Evolutionary conservation across 805 yeast genomes (phyloP), one percentile per base, ranked within the genome.

Genomic region (Candida qinlingensis): DNA sequence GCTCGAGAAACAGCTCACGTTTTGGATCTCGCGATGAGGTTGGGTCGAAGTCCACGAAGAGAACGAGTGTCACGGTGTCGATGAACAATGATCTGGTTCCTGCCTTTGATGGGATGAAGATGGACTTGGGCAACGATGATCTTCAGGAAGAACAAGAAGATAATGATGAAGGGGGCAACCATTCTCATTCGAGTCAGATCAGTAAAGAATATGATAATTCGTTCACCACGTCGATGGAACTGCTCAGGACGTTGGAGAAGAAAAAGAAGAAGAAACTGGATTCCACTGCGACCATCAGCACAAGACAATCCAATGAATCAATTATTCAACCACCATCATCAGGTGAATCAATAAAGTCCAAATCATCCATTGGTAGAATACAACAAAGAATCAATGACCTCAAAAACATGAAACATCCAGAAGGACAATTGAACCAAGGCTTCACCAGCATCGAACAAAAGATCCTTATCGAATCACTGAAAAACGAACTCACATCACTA

Each of bases 11-110:
- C 19, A 19, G 19, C 19, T 19, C 19, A 19, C 19, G 19, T 2
- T 19, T 19, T 19, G 19, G 19, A 19, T 19, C 19, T 19, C 19
- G 19, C 19, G 19, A 19, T 19, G 19, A 19, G 19, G 5, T 34
- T 34, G 44, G 46, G 3, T 29, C 44, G 28, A 28, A n/a, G 9
- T 28, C 45, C 6, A 26, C 42, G 12, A 35, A 34, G 30, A 27
- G 40, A 34, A 35, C 43, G 12, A 39, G 40, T 9, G 13, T 40
- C 39, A 49, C 50, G 9, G 52, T 59, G 4, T 45, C 55, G 1
- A 54, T 58, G 58, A 55, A 51, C 9, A 53, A 56, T 41, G 63
- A 54, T 8, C 26, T 58, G 31, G 50, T 59, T 3, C 63, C 63
- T 1, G 63, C 63, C 3, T 59, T 59, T 40, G 54, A 52, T 31